Evolutionary conservation across 2,329 filamentous ascomycete species (phyloP).

Genomic region (Cercospora nicotianae): DNA sequence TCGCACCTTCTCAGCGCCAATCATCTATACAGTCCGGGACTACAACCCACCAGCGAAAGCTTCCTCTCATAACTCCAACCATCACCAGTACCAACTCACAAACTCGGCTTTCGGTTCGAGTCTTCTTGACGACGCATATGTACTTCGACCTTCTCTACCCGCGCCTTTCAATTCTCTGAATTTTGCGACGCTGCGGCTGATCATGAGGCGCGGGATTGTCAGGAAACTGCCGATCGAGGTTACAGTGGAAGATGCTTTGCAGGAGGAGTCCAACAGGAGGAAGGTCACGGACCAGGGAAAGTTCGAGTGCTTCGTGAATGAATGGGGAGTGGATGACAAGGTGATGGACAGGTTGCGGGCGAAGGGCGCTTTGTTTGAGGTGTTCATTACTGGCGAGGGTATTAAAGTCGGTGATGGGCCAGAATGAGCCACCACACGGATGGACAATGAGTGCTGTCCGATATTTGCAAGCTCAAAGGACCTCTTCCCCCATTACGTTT

Average conservation of each 20-base stretch:
- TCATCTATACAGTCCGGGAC: constrained; percentile 31
- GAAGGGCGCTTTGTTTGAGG: constrained; percentile 29
- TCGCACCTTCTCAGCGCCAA: constrained; percentile 28
- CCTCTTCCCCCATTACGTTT: neutral
- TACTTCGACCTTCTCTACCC: constrained; percentile 33
- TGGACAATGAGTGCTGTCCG: neutral
- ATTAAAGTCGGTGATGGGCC: constrained; percentile 21
- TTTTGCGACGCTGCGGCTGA: constrained; percentile 37
- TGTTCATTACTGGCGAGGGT: constrained; percentile 29
- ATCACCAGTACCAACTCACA: constrained; percentile 1
- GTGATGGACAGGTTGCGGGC: constrained; percentile 23
- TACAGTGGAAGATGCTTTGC: constrained; percentile 42
- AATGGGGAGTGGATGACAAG: constrained; percentile 33
- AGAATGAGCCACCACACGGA: constrained; percentile 2
- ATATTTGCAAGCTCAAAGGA: neutral
- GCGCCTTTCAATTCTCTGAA: constrained; percentile 34
- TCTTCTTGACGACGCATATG: constrained; percentile 15
- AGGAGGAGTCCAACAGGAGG: constrained; percentile 40
- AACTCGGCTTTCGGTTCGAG: constrained; percentile 1
- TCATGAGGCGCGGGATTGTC: constrained; percentile 39
- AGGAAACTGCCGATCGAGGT: constrained; percentile 41
- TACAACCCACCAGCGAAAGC: constrained; percentile 16
- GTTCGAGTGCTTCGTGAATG: constrained; percentile 39
- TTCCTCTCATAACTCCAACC: neutral
- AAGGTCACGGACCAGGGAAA: constrained; percentile 40